phyloP scores from a whole-genome alignment of 768 basidiomycete species.

The Tylopilus subfusipes region DNA sequence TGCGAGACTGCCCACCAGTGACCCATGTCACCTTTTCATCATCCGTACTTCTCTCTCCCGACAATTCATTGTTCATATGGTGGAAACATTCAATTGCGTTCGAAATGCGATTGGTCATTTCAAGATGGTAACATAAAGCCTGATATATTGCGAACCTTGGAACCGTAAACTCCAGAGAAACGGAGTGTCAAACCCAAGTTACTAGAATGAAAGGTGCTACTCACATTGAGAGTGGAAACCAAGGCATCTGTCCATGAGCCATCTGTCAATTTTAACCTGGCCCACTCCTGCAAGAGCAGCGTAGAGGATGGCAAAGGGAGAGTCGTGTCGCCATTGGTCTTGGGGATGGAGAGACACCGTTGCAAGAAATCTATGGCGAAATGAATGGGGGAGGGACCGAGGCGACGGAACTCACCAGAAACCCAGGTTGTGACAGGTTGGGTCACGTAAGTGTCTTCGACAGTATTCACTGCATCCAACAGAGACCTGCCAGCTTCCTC shows the following conservation, averaged over 20 bases:
- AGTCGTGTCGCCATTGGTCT: background rate
- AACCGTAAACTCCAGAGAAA: background rate
- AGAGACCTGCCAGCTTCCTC: background rate
- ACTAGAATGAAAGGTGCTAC: background rate
- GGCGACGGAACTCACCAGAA: background rate
- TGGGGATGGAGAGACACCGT: background rate
- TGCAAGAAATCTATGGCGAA: background rate
- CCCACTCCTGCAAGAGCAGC: background rate
- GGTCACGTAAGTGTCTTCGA: background rate
- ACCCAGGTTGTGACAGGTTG: background rate
- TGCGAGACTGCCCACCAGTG: background rate
- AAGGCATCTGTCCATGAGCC: background rate
- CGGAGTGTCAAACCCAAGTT: background rate
- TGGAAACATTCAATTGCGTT: background rate
- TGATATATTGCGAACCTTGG: background rate
- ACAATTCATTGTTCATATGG: background rate
- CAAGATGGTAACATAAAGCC: background rate
- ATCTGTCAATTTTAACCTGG: background rate
- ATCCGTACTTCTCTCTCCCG: background rate
- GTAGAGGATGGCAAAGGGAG: background rate
- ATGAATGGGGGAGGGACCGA: background rate
- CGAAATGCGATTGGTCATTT: background rate
- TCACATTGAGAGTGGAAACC: background rate
- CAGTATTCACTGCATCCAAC: background rate
- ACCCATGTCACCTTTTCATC: background rate